phyloP scores from a whole-genome alignment of 371 early-diverging fungal species.

The Apophysomyces variabilis region DNA sequence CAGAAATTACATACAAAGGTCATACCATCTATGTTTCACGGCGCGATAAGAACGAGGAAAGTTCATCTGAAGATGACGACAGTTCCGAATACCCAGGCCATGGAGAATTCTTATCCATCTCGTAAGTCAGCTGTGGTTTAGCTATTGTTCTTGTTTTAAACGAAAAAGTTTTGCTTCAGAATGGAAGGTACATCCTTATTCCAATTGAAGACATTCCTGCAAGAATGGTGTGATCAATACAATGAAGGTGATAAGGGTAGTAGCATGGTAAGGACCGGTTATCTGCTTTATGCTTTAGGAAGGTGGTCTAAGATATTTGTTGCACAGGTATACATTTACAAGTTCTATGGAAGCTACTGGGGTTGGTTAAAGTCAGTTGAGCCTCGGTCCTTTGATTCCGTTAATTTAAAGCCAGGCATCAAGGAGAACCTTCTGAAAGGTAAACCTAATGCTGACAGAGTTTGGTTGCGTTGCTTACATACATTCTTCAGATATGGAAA shows the following conservation, averaged over 20 bases:
- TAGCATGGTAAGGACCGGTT: conserved; percentile 6
- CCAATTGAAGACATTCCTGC: conserved; percentile 30
- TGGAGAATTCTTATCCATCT: neutral
- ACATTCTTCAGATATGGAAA: conserved; percentile 30
- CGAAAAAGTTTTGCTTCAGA: conserved; percentile 10
- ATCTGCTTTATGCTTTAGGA: too few species aligned
- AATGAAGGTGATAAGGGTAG: conserved; percentile 15
- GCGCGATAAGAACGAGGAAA: neutral
- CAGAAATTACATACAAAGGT: conserved; percentile 32
- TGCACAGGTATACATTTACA: conserved; percentile 2
- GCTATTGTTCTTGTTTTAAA: neutral
- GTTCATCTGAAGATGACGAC: neutral
- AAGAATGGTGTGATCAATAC: conserved; percentile 40
- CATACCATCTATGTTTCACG: conserved; percentile 15
- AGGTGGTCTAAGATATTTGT: too few species aligned
- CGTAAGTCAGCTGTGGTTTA: conserved; percentile 14
- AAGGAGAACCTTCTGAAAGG: conserved; percentile 37
- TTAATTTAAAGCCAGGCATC: conserved; percentile 34
- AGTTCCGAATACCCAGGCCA: too few species aligned
- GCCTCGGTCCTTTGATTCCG: conserved; percentile 33
- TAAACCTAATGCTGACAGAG: neutral
- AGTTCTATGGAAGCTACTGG: conserved; percentile 19
- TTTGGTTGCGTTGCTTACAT: neutral
- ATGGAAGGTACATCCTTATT: conserved; percentile 28
- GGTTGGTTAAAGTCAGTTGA: conserved; percentile 23